phyloP scores from a whole-genome alignment of 306 rosid species.

The Cucurbita ficifolia region DNA sequence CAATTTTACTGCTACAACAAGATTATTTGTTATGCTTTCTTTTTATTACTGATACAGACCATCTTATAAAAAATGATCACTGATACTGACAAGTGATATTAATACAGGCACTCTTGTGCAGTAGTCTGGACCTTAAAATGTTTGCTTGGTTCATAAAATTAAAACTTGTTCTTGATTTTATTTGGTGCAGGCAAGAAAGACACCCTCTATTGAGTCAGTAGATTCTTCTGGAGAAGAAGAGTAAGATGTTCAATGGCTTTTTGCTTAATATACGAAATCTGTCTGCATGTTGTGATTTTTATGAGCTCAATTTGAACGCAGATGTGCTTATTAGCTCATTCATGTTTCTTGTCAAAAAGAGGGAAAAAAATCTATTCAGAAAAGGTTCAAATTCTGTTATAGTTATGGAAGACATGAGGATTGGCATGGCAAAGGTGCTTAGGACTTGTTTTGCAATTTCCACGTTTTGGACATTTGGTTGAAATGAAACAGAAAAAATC shows the following conservation, averaged over 20 bases:
- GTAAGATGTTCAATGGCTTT: conserved; percentile 34
- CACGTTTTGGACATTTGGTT: neutral
- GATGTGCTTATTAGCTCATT: neutral
- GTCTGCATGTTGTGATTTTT: neutral
- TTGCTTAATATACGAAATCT: neutral
- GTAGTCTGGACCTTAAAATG: neutral
- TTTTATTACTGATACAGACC: neutral
- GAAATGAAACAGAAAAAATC: neutral
- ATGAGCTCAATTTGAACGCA: neutral
- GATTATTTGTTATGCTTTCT: neutral
- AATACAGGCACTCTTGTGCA: neutral
- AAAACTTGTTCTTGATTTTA: conserved; percentile 5
- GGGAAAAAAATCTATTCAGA: too few relatives aligned
- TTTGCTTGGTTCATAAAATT: neutral
- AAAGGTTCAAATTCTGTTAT: neutral
- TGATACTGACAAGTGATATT: neutral
- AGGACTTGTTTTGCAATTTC: neutral
- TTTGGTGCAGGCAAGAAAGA: conserved; percentile 70
- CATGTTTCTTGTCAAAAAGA: too few relatives aligned
- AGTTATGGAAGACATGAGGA: neutral
- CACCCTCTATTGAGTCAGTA: conserved; percentile 80
- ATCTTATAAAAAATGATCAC: neutral
- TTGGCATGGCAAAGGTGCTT: neutral
- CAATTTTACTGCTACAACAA: neutral
- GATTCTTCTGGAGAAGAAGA: conserved; percentile 99